Percentiles rank a stretch among this genome's conserved stretches.
These are phyloP conservation scores for Dissophora ornata DNA, from an alignment of 192 early-diverging fungal species.

Conservation along the genomic window DNA sequence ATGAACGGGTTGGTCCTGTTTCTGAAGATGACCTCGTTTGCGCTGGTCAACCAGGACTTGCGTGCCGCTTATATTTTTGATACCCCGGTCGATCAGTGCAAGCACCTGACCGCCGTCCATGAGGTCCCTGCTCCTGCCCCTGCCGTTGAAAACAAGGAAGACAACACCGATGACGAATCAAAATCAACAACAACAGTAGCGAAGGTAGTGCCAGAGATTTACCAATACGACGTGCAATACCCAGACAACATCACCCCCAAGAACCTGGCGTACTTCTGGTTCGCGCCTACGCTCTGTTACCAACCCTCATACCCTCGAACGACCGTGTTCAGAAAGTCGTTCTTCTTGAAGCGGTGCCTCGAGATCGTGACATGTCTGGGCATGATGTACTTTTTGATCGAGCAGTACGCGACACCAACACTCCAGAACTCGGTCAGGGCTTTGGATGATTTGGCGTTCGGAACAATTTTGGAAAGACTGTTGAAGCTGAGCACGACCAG, in stretches of 20 bases:
- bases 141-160: slow-evolving; percentile 8
- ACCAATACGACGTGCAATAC: slow-evolving; percentile 71
- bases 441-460: slow-evolving; percentile 73
- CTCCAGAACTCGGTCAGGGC: slow-evolving; percentile 80
- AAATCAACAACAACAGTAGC: not conserved
- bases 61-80: slow-evolving; percentile 69
- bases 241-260: slow-evolving; percentile 76
- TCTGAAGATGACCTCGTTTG: slow-evolving; percentile 85
- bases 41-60: slow-evolving; percentile 81
- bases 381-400: slow-evolving; percentile 83
- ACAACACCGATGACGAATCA: not conserved
- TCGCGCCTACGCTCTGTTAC: slow-evolving; percentile 89
- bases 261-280: slow-evolving; percentile 80
- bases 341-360: slow-evolving; percentile 82
- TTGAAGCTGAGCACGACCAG: slow-evolving; percentile 84
- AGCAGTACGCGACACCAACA: slow-evolving; percentile 85
- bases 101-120: slow-evolving; percentile 34
- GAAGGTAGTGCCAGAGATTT: slow-evolving; percentile 13
- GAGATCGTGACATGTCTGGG: slow-evolving; percentile 75
- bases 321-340: slow-evolving; percentile 70
- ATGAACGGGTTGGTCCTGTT: slow-evolving; percentile 74
- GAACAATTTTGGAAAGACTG: slow-evolving; percentile 81
- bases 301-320: slow-evolving; percentile 86
- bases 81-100: slow-evolving; percentile 34
- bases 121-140: slow-evolving; percentile 42